Base-by-base conservation (phyloP, 2,329 filamentous ascomycete species). In the Cytospora chrysosperma region DNA sequence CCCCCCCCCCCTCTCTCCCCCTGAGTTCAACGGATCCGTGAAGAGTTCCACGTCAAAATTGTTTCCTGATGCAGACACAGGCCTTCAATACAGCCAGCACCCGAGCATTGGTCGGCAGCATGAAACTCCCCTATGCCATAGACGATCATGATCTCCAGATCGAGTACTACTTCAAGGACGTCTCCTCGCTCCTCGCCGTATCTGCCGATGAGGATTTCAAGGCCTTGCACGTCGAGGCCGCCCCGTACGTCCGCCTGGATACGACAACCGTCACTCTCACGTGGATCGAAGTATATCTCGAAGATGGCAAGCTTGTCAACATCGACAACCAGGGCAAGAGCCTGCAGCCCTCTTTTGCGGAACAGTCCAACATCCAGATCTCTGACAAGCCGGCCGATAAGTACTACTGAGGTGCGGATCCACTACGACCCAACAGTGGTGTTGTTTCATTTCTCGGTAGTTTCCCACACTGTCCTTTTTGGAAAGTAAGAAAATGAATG, bases 1-100 rank as follows among this genome's bases (percentile, higher is more conserved):
- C 34, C 34, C 34, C 15, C 15, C 34, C 13, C 34, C 34, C 34
- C 9, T 5, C 28, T 9, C 28, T 30, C 34, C 15, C 34, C 34
- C 34, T 13, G 5, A 10, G 6, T 37, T 37, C 13, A 10, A 37
- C 15, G 10, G 34, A 37, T 3, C 4, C 34, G 10, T 37, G 5
- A 37, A 37, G 34, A 37, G 43, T 50, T 50, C 2, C 13, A 49
- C 15, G 12, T 13, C 10, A n/a, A 4, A 34, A 56, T 9, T 13
- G 12, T 28, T 17, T 13, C 21, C 47, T 15, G 10, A n/a, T 13
- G 19, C 13, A 27, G n/a, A 34, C 13, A 27, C 24, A 50, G 56
- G 43, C 56, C 12, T 58, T 50, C 27, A 49, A 49, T 43, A 58
- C 37, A 34, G n/a, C 40, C 27, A 58, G 56, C 19, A 58, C 56